Base-by-base conservation (phyloP, 1,139 yeast genomes). In the Protomyces inundatus region DNA sequence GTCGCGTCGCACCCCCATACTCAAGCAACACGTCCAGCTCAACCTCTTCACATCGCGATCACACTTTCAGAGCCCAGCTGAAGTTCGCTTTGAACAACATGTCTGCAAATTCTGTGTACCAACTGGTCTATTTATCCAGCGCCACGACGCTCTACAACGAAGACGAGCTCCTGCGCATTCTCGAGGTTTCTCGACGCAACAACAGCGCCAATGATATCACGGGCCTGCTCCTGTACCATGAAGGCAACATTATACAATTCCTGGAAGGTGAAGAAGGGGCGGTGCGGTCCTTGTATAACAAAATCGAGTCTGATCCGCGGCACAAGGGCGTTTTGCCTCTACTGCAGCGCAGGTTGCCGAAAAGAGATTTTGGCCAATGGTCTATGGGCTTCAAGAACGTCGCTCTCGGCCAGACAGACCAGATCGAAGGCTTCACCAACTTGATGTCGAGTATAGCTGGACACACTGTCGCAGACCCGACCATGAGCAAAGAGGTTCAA, bases 191-290 rank as follows among this genome's bases (percentile, higher is more conserved):
- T 37, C 36, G 62, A 37, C 56, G 56, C 23, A 58, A 58, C 52
- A 58, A 58, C 23, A 52, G 56, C 23, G 23, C 51, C 4, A 39
- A 33, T 6, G 35, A 52, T 30, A 23, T 58, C 36, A 58, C 62
- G n/a, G 62, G 62, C 9, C 56, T 58, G 35, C 37, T 58, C 6
- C 52, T 58, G 6, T 58, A 58, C 23, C 62, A 58, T 32, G 62
- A 58, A n/a, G 62, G 62, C 56, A 58, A 58, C 23, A 42, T 58
- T 30, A 58, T 58, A 2, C 62, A 58, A n/a, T 58, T 58, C 30
- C 56, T 58, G 32, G 62, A 58, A 30, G 62, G 62, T 16, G 62
- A 58, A 14, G 40, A 39, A 30, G 33, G 5, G n/a, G 23, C 40
- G 7, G 52, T 58, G 6, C 40, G 42, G 35, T 51, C 52, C 3